These are phyloP conservation scores for Parascedosporium putredinis DNA, from an alignment of 2,329 filamentous ascomycete genomes.

Conservation along the genomic window DNA sequence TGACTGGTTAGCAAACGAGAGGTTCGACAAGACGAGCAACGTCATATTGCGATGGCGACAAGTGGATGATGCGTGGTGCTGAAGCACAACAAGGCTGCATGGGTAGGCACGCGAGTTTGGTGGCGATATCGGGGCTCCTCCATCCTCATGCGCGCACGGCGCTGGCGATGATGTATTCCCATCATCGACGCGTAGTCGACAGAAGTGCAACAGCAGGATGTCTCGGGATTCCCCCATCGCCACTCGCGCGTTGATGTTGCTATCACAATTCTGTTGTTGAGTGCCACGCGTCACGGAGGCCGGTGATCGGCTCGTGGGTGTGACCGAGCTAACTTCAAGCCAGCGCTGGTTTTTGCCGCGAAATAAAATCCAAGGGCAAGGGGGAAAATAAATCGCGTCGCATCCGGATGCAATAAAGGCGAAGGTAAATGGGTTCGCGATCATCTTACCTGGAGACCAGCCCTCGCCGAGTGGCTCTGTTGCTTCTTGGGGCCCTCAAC, in stretches of 20 bases:
- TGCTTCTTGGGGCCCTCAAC: constrained; percentile 68
- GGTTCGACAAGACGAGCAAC: not conserved
- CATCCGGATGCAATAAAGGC: constrained; percentile 12
- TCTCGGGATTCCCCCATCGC: no score
- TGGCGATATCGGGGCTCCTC: no score
- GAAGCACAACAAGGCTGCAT: no score
- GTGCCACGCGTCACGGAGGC: constrained; percentile 12
- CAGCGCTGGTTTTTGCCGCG: not conserved
- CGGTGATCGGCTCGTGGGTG: constrained; percentile 5
- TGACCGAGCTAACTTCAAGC: constrained; percentile 1
- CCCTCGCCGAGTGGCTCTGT: constrained; percentile 91
- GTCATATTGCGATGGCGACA: no score
- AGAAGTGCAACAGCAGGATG: no score
- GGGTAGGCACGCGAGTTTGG: no score
- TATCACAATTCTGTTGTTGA: not conserved
- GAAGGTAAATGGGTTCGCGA: constrained; percentile 10
- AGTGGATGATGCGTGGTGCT: no score
- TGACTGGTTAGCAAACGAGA: constrained; percentile 14
- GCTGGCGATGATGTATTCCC: no score
- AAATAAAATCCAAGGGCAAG: constrained; percentile 10
- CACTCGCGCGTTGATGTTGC: not conserved
- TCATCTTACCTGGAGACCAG: constrained; percentile 78
- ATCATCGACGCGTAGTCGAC: no score
- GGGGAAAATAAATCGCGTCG: no score
- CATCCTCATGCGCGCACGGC: no score